These are phyloP conservation scores for Tulasnella sp. DNA, from an alignment of 768 basidiomycete species.

Conservation along the genomic window DNA sequence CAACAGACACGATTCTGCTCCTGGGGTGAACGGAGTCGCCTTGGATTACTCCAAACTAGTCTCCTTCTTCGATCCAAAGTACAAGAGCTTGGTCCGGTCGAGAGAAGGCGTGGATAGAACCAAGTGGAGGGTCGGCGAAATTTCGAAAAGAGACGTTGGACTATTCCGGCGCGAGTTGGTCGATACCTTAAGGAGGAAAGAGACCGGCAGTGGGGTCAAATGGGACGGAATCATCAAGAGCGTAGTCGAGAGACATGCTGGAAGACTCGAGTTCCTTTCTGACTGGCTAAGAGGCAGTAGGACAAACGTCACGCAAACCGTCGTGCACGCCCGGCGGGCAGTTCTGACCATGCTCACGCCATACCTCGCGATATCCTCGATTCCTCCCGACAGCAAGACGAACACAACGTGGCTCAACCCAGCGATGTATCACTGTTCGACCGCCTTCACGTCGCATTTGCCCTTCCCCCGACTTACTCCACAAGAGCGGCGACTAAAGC, in stretches of 20 bases:
- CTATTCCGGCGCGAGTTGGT: background rate
- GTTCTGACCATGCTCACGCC: conserved; percentile 12
- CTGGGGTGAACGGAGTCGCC: background rate
- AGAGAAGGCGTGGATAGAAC: background rate
- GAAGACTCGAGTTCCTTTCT: conserved; percentile 1
- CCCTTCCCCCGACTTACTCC: background rate
- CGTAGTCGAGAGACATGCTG: conserved; percentile 1
- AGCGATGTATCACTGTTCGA: background rate
- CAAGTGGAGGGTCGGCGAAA: background rate
- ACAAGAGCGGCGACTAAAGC: background rate
- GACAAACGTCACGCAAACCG: background rate
- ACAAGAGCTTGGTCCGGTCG: background rate
- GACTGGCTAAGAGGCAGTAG: background rate
- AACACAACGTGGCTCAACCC: conserved; percentile 12
- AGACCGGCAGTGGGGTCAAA: background rate
- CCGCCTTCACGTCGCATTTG: background rate
- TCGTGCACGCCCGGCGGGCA: background rate
- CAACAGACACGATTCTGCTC: conserved; percentile 19
- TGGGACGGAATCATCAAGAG: background rate
- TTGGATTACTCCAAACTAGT: conserved; percentile 18
- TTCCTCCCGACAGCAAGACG: background rate
- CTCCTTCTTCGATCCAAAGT: conserved; percentile 16
- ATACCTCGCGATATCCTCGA: background rate
- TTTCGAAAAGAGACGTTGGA: background rate
- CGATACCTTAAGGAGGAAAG: background rate